Conservation (phyloP, 768 basidiomycete species). For the Podaxis sp. region DNA sequence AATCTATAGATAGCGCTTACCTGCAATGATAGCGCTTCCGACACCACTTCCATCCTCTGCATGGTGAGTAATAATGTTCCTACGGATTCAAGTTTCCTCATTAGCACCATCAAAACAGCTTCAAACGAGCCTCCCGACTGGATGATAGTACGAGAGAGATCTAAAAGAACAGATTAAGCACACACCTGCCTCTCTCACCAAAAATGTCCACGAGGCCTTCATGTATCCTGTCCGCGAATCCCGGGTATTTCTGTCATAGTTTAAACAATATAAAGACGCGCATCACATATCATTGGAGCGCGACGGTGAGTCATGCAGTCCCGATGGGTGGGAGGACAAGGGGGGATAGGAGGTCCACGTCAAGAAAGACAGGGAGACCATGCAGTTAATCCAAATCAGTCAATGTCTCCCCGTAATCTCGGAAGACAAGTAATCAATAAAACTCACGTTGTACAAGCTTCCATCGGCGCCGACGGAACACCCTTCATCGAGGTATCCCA, state of each 20-base stretch:
- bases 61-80: constrained; percentile 73
- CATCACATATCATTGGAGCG: background rate
- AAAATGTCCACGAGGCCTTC: constrained; percentile 93
- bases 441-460: constrained; percentile 86
- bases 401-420: background rate
- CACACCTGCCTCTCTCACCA: constrained; percentile 90
- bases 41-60: constrained; percentile 94
- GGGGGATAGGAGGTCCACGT: background rate
- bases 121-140: constrained; percentile 1
- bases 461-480: constrained; percentile 92
- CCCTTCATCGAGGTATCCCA: constrained; percentile 88
- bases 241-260: constrained; percentile 86
- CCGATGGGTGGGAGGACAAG: background rate
- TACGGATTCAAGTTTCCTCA: constrained; percentile 19
- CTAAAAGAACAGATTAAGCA: constrained; percentile 9
- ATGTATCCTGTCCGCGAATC: constrained; percentile 89
- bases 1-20: constrained; percentile 17
- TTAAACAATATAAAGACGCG: background rate
- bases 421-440: background rate
- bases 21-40: constrained; percentile 93
- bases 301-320: background rate
- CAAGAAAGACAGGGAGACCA: background rate
- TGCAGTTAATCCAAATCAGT: background rate
- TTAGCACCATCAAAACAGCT: background rate
- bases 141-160: background rate